Evolutionary conservation across 1,139 yeast genomes (phyloP).

Genomic region (Meyerozyma sp.): DNA sequence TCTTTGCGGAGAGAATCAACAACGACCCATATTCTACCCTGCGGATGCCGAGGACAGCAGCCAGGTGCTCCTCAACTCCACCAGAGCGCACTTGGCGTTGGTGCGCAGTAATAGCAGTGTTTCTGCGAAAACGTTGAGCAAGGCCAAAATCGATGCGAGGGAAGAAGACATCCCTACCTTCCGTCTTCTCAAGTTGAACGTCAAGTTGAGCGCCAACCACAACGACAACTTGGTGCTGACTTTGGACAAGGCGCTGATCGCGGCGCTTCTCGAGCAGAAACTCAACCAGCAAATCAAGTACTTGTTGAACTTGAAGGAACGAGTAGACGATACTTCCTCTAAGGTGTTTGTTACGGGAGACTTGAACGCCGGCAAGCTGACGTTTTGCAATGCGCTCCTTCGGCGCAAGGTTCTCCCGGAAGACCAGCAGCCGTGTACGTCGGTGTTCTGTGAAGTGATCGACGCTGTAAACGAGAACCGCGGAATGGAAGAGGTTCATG

Average conservation of each 20-base stretch:
- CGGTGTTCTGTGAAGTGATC: conserved; percentile 90
- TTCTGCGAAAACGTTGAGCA: conserved; percentile 23
- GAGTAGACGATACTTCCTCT: conserved; percentile 89
- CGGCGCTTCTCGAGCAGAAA: conserved; percentile 61
- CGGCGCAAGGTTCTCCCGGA: conserved; percentile 80
- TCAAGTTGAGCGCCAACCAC: conserved; percentile 51
- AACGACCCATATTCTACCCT: conserved; percentile 67
- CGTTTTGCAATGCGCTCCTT: conserved; percentile 87
- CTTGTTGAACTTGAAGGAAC: conserved; percentile 64
- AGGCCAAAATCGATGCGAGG: conserved; percentile 19
- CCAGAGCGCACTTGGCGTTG: conserved; percentile 45
- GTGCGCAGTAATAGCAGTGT: conserved; percentile 37
- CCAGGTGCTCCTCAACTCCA: conserved; percentile 37
- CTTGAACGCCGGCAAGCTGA: conserved; percentile 92
- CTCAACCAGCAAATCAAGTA: conserved; percentile 61
- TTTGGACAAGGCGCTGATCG: conserved; percentile 61
- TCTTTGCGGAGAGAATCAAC: conserved; percentile 49
- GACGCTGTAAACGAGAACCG: conserved; percentile 71
- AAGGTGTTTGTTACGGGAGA: conserved; percentile 97
- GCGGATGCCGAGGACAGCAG: conserved; percentile 29
- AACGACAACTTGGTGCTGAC: conserved; percentile 40
- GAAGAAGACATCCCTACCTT: conserved; percentile 35
- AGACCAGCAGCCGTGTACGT: conserved; percentile 97
- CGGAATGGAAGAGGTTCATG: conserved; percentile 87
- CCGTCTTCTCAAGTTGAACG: conserved; percentile 57